phyloP scores from a whole-genome alignment of 345 rosid genomes.

The Toxicodendron radicans region DNA sequence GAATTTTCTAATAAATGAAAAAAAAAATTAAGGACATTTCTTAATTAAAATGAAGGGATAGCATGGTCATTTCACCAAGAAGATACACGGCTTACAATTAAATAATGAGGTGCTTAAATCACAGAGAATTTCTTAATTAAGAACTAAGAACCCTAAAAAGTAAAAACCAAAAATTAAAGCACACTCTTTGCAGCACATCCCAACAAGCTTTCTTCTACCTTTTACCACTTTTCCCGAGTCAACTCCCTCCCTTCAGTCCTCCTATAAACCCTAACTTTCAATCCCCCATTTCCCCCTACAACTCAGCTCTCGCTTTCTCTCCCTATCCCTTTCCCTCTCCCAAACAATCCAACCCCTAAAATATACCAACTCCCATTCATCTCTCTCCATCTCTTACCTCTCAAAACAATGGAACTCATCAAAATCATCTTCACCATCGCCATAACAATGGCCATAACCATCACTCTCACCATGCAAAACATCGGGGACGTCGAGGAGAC shows the following conservation, averaged over 20 bases:
- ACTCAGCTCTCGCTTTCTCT: slow-evolving; percentile 24
- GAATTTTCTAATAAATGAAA: too few relatives aligned
- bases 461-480: slow-evolving; percentile 37
- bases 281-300: slow-evolving; percentile 18
- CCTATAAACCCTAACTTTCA: slow-evolving; percentile 43
- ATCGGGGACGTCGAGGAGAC: slow-evolving; percentile 20
- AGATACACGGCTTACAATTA: not conserved
- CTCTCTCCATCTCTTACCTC: slow-evolving; percentile 21
- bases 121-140: not conserved
- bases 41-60: not conserved
- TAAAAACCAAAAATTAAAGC: slow-evolving; percentile 25
- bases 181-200: slow-evolving; percentile 38
- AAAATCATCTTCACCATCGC: slow-evolving; percentile 47
- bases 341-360: not conserved
- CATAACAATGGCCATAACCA: slow-evolving; percentile 43
- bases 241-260: slow-evolving; percentile 34
- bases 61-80: slow-evolving; percentile 5
- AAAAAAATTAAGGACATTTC: too few relatives aligned
- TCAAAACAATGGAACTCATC: slow-evolving; percentile 36
- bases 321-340: slow-evolving; percentile 20
- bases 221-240: slow-evolving; percentile 61
- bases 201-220: slow-evolving; percentile 29
- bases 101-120: not conserved
- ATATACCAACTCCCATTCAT: slow-evolving; percentile 14
- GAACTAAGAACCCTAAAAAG: slow-evolving; percentile 21